Conservation (phyloP, 768 basidiomycete species). For the Lentinus brumalis region DNA sequence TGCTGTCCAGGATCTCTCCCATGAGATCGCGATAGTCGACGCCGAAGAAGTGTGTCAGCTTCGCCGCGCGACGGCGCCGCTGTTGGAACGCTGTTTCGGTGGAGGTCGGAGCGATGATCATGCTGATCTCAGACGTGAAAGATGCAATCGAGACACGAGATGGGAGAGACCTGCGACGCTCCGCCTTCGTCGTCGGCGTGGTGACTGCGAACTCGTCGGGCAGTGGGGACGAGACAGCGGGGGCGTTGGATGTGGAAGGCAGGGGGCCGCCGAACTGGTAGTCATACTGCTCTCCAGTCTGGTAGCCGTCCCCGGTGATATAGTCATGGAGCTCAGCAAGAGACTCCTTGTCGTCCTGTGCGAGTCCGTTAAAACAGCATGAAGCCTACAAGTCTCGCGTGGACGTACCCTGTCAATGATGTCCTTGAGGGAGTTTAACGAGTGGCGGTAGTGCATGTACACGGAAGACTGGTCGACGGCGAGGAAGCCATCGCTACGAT, state of each 20-base stretch:
- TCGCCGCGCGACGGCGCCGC: slow-evolving; percentile 75
- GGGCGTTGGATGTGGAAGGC: neutral
- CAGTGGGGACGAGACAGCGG: slow-evolving; percentile 1
- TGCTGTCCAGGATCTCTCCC: slow-evolving; percentile 75
- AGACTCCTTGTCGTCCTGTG: slow-evolving; percentile 74
- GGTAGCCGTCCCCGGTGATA: slow-evolving; percentile 44
- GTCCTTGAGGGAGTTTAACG: slow-evolving; percentile 76
- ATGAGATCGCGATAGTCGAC: slow-evolving; percentile 82
- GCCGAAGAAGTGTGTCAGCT: slow-evolving; percentile 86
- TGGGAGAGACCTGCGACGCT: slow-evolving; percentile 73
- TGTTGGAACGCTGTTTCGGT: slow-evolving; percentile 56
- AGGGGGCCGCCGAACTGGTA: slow-evolving; percentile 5
- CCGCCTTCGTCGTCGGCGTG: slow-evolving; percentile 38
- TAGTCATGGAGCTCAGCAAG: slow-evolving; percentile 75
- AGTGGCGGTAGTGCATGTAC: slow-evolving; percentile 80
- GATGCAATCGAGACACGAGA: slow-evolving; percentile 62
- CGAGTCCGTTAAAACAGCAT: neutral
- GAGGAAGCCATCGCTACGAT: slow-evolving; percentile 10
- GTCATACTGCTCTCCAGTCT: slow-evolving; percentile 11
- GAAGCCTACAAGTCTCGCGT: neutral
- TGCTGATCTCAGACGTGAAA: slow-evolving; percentile 52
- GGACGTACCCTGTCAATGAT: slow-evolving; percentile 74
- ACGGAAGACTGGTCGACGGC: slow-evolving; percentile 44
- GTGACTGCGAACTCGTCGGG: slow-evolving; percentile 7
- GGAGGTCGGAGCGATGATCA: slow-evolving; percentile 37